Evolutionary conservation across 768 basidiomycete genomes (phyloP), one percentile per base, ranked within the genome.

Genomic region (Kwoniella mangroviensis): DNA sequence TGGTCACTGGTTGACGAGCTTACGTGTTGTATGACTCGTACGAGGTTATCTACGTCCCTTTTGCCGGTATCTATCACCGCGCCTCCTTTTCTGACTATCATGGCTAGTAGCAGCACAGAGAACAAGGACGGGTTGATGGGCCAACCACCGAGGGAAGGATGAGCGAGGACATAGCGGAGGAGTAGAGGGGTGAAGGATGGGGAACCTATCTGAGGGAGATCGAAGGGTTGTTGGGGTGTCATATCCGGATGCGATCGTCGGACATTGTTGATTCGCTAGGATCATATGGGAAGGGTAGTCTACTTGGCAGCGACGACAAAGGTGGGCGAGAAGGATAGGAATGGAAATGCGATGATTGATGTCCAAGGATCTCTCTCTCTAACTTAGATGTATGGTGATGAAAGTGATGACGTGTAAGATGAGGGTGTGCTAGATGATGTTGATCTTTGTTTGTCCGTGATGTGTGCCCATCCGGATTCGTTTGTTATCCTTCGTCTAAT

Each of bases 71-170:
- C 78, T 0, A 77, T 34, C 5, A 79, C 67, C 12, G 75, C 19
- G 12, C 75, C 78, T 26, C 78, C 78, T 19, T 45, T 60, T 26
- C 67, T 66, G 0, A 74, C 74, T 22, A 79, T 69, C 53, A 72
- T 59, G 1, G 70, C 60, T 24, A 79, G 41, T 1, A 79, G 51
- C 0, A 79, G 4, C 3, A 71, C 41, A 24, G 75, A 71, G 61
- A 79, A 77, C 21, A 79, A 21, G 3, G 65, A 55, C 0, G 74
- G 64, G 53, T 71, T 65, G 63, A 77, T 64, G 7, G 63, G 10
- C 78, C 78, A 79, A 55, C 69, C 75, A 24, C 34, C 9, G 1
- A 66, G 53, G 21, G 65, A 40, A 12, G 64, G 69, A 43, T 67
- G 43, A 4, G 59, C 15, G 19, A 45, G 28, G 26, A 73, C n/a